Evolutionary conservation across 345 rosid genomes (phyloP), one percentile per base, ranked within the genome.

Genomic region (Orychophragmus violaceus): DNA sequence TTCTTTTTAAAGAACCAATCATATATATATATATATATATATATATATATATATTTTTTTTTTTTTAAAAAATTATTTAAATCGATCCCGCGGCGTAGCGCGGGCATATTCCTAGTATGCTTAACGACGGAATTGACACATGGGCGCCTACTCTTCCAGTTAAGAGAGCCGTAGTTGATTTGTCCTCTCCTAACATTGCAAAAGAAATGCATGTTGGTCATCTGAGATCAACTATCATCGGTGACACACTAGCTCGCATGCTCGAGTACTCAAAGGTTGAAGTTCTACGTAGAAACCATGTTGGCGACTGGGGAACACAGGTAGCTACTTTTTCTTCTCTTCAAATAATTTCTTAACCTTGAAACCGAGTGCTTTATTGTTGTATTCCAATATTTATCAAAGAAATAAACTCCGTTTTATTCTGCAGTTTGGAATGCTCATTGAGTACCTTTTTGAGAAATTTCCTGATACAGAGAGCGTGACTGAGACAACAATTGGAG

Each of bases 281-380:
- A 42, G 99, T 94, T 70, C 91, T 94, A 37, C 89, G 99, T 17
- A 80, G 98, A 59, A 93, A 93, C 80, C 98, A 93, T 84, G 98
- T 93, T 78, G 98, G 98, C 70, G 99, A 94, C 55, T 94, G 99
- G 99, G 99, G 99, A 44, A 94, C 99, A 64, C 99, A 94, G 95
- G 98, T 93, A 70, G 33, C 32, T 71, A 18, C 54, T 42, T 75
- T 19, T 53, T 21, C 42, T 50, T 27, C 50, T 61, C 49, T 54
- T 62, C 30, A 12, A 67, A 68, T 36, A n/a, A 9, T 37, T 45
- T 27, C 1, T 35, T 48, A 48, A 25, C 59, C 41, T 42, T 53
- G 5, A 17, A 42, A 50, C 41, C 17, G 5, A 24, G 6, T 44
- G 8, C 39, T 9, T 27, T 3, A 10, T 51, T 50, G 18, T 39